Percentiles rank a stretch among this genome's conserved stretches.
Conservation (phyloP, 2,329 filamentous ascomycete genomes). For the Botryotinia calthae region DNA sequence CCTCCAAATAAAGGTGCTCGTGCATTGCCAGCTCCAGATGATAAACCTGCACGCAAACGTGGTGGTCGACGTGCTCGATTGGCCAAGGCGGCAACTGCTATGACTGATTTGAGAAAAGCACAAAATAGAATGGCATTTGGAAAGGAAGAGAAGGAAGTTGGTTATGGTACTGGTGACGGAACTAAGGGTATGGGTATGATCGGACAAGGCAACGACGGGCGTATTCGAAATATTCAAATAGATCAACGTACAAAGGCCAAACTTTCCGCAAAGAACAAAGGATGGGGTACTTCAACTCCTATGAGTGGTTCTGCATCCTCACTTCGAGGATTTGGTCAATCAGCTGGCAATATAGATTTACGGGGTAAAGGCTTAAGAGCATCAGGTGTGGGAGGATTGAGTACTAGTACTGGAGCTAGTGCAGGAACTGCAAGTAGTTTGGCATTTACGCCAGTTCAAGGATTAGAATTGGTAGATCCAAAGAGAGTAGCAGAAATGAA, state of each 20-base stretch:
- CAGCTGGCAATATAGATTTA: slow-evolving; percentile 62
- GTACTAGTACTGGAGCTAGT: slow-evolving; percentile 49
- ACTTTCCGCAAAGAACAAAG: slow-evolving; percentile 90
- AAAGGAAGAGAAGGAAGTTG: slow-evolving; percentile 90
- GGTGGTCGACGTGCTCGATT: slow-evolving; percentile 87
- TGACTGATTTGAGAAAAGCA: slow-evolving; percentile 94
- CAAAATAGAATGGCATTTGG: slow-evolving; percentile 96
- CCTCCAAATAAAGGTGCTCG: slow-evolving; percentile 84
- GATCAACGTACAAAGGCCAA: slow-evolving; percentile 92
- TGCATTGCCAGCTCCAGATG: slow-evolving; percentile 87
- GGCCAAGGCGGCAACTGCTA: slow-evolving; percentile 93
- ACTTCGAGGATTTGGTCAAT: slow-evolving; percentile 72
- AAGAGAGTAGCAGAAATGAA: slow-evolving; percentile 84
- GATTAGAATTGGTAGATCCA: slow-evolving; percentile 90
- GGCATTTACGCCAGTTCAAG: slow-evolving; percentile 92
- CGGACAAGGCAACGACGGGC: slow-evolving; percentile 81
- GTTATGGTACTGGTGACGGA: slow-evolving; percentile 81
- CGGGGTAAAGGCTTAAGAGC: slow-evolving; percentile 71
- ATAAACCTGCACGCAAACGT: slow-evolving; percentile 90
- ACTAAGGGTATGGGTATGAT: slow-evolving; percentile 95
- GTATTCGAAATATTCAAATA: slow-evolving; percentile 82
- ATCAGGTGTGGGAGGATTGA: slow-evolving; percentile 73
- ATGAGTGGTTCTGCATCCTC: slow-evolving; percentile 72
- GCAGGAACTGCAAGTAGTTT: slow-evolving; percentile 80
- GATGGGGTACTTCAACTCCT: slow-evolving; percentile 75